phyloP scores from a whole-genome alignment of 768 basidiomycete species.

The Agaricus sinodeliciosus region DNA sequence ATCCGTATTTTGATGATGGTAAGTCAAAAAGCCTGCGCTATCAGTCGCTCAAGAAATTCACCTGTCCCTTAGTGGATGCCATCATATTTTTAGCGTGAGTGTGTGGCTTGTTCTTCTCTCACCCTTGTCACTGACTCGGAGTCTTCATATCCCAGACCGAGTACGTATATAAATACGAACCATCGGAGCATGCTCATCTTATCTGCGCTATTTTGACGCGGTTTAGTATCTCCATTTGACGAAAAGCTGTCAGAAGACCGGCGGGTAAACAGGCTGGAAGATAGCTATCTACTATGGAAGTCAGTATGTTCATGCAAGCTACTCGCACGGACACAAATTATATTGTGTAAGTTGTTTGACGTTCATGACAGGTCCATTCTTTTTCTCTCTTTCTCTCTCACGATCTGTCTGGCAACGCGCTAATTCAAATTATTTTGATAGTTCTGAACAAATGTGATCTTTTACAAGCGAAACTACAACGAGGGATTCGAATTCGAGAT shows the following conservation, averaged over 20 bases:
- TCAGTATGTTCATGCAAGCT: conserved; percentile 66
- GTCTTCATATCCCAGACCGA: conserved; percentile 26
- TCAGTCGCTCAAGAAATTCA: not conserved
- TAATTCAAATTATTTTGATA: conserved; percentile 10
- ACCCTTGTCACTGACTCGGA: conserved; percentile 5
- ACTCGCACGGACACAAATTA: conserved; percentile 50
- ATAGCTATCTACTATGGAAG: conserved; percentile 71
- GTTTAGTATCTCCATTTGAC: conserved; percentile 70
- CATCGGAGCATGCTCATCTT: not conserved
- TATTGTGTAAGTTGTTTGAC: conserved; percentile 31
- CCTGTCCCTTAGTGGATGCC: conserved; percentile 45
- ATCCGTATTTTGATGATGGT: conserved; percentile 76
- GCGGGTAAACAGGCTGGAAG: conserved; percentile 67
- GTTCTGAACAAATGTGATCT: conserved; percentile 72
- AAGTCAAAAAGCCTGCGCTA: conserved; percentile 12
- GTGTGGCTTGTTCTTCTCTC: conserved; percentile 15
- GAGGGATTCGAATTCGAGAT: conserved; percentile 60
- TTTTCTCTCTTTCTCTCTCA: not conserved
- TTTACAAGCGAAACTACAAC: conserved; percentile 62
- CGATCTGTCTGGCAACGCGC: not conserved
- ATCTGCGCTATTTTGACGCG: conserved; percentile 10
- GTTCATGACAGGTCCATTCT: no score
- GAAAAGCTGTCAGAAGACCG: conserved; percentile 69
- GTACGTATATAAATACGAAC: conserved; percentile 20
- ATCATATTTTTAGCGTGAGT: conserved; percentile 77